A percentile compares a stretch with the other conserved stretches of the same genome.
Evolutionary conservation across 768 basidiomycete genomes (phyloP).

Genomic region (Suillus bovinus): DNA sequence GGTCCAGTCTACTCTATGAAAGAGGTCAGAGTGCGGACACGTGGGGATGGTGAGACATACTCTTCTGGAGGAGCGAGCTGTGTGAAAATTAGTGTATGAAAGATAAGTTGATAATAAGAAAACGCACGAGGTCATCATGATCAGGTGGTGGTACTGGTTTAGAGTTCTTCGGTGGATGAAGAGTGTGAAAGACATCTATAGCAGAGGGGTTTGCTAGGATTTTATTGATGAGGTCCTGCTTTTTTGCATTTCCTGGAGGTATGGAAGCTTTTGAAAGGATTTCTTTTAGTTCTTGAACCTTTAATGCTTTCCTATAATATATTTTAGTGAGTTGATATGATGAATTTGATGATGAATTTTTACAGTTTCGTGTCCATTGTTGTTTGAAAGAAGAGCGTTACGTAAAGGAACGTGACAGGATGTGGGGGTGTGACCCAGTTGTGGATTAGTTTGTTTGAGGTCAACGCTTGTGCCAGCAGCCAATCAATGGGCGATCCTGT

Average conservation of each 20-base stretch:
- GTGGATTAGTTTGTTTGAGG: constrained; percentile 24
- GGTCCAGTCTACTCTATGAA: constrained; percentile 45
- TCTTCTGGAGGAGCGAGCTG: constrained; percentile 35
- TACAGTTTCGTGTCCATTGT: constrained; percentile 42
- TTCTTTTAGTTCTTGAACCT: constrained; percentile 68
- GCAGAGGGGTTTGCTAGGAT: constrained; percentile 56
- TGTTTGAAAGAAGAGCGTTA: constrained; percentile 22
- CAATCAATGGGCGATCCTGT: constrained; percentile 58
- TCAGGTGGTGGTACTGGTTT: constrained; percentile 19
- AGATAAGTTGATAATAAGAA: neutral
- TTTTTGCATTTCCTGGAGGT: constrained; percentile 58
- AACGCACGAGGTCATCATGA: constrained; percentile 30
- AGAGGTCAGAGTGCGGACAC: constrained; percentile 11
- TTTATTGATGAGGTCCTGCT: constrained; percentile 64
- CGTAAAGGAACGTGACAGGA: constrained; percentile 12
- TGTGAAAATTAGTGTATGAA: constrained; percentile 9
- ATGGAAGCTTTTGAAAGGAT: constrained; percentile 56
- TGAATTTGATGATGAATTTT: constrained; percentile 8
- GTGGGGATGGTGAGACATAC: constrained; percentile 19
- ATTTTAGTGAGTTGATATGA: constrained; percentile 2
- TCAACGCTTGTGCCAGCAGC: constrained; percentile 34
- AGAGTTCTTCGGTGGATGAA: constrained; percentile 29
- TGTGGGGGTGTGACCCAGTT: constrained; percentile 14
- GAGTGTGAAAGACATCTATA: constrained; percentile 46
- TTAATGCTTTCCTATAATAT: constrained; percentile 55